Conservation (phyloP, 306 rosid genomes). For the Casuarina equisetifolia region DNA sequence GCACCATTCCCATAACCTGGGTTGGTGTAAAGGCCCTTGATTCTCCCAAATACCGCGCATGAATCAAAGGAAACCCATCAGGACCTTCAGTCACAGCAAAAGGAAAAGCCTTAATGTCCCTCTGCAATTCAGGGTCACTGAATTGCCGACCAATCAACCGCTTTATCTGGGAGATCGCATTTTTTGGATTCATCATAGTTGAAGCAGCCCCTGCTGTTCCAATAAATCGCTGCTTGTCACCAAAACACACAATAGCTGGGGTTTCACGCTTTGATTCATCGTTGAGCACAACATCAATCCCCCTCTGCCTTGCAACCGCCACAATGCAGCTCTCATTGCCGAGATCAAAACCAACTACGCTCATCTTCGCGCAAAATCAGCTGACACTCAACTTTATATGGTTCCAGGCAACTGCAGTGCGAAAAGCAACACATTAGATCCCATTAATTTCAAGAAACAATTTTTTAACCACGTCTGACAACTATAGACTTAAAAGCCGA, state of each 20-base stretch:
- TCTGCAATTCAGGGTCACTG: conserved; percentile 79
- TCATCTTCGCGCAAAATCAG: conserved; percentile 52
- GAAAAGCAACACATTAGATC: not conserved
- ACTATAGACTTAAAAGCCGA: not conserved
- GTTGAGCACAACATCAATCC: conserved; percentile 91
- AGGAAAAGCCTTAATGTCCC: conserved; percentile 72
- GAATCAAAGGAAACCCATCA: conserved; percentile 85
- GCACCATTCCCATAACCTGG: conserved; percentile 79
- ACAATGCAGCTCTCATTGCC: conserved; percentile 97
- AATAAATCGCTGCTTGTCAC: conserved; percentile 87
- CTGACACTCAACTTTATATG: not conserved
- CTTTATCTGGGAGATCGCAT: conserved; percentile 80
- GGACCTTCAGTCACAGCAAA: conserved; percentile 74
- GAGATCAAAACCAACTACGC: conserved; percentile 95
- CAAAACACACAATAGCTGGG: conserved; percentile 92
- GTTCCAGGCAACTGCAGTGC: conserved; percentile 13
- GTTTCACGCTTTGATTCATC: conserved; percentile 97
- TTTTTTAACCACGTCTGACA: not conserved
- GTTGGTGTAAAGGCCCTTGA: conserved; percentile 66
- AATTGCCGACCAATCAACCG: conserved; percentile 70
- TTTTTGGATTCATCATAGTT: conserved; percentile 92
- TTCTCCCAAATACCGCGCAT: conserved; percentile 73
- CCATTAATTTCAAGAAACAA: not conserved
- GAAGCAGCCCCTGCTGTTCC: conserved; percentile 98
- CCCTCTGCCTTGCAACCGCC: conserved; percentile 95